phyloP scores from a whole-genome alignment of 2,329 filamentous ascomycete species.

The Colletotrichum sp. region DNA sequence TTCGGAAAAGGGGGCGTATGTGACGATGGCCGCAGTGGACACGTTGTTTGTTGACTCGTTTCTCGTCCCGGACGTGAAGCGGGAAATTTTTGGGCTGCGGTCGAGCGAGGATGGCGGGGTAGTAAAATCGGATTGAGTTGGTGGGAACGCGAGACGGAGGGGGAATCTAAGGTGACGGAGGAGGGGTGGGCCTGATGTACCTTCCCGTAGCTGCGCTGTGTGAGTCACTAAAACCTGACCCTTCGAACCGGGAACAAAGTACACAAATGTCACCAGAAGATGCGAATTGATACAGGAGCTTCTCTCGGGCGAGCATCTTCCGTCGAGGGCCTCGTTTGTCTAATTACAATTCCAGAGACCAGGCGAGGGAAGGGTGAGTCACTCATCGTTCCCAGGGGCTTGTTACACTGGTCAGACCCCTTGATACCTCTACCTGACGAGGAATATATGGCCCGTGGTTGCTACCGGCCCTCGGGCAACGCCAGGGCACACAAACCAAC shows the following conservation, averaged over 20 bases:
- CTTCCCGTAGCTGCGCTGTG: neutral
- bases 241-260: neutral
- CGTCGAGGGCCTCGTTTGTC: neutral
- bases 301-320: neutral
- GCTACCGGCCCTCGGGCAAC: neutral
- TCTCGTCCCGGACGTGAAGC: neutral
- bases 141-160: neutral
- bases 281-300: neutral
- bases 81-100: conserved; percentile 17
- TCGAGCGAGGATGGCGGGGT: conserved; percentile 21
- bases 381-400: neutral
- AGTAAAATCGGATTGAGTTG: conserved; percentile 21
- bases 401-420: neutral
- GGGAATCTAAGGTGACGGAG: neutral
- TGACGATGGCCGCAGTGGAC: neutral
- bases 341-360: neutral
- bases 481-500: neutral
- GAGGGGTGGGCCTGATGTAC: neutral
- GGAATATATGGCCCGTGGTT: neutral
- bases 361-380: neutral
- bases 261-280: neutral
- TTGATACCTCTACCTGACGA: neutral
- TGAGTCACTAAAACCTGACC: conserved; percentile 5
- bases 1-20: neutral
- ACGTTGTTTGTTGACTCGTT: conserved; percentile 12